These are phyloP conservation scores for Populus tremula DNA, from an alignment of 345 rosid species.

Conservation along the genomic window DNA sequence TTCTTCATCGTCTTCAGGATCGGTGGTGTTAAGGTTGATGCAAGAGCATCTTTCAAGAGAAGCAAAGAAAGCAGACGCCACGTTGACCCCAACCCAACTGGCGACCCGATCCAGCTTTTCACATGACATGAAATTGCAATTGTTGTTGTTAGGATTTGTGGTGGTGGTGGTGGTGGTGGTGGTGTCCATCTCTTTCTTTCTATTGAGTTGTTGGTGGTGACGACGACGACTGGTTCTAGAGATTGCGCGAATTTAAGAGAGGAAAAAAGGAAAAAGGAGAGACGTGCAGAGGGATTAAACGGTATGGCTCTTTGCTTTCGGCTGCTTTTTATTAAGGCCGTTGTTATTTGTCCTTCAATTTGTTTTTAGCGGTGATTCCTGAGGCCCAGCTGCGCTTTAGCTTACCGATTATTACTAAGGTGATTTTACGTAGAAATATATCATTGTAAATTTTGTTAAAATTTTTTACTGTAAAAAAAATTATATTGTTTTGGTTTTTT, in stretches of 20 bases:
- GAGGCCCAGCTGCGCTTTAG: neutral
- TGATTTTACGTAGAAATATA: too few species aligned
- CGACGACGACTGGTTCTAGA: neutral
- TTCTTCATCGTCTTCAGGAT: slow-evolving; percentile 52
- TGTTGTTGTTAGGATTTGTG: slow-evolving; percentile 2
- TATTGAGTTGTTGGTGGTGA: neutral
- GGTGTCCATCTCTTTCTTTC: slow-evolving; percentile 8
- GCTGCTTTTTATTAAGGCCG: neutral
- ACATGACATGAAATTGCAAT: slow-evolving; percentile 51
- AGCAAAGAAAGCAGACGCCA: slow-evolving; percentile 64
- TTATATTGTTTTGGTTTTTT: too few species aligned
- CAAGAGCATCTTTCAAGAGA: slow-evolving; percentile 70
- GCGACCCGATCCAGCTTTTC: slow-evolving; percentile 61
- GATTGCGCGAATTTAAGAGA: too few species aligned
- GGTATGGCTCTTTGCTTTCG: neutral
- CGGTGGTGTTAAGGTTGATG: slow-evolving; percentile 63
- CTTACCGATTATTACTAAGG: too few species aligned
- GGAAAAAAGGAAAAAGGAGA: too few species aligned
- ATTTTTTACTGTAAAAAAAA: too few species aligned
- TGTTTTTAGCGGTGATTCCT: neutral
- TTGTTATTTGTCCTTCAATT: slow-evolving; percentile 10
- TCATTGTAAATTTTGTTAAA: too few species aligned
- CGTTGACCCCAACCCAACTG: slow-evolving; percentile 57
- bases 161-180: neutral
- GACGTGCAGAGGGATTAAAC: neutral